Percentiles rank a stretch among this genome's conserved stretches.
Evolutionary conservation across 495 filamentous ascomycete species (phyloP).

Genomic region (Penicillium desertorum): DNA sequence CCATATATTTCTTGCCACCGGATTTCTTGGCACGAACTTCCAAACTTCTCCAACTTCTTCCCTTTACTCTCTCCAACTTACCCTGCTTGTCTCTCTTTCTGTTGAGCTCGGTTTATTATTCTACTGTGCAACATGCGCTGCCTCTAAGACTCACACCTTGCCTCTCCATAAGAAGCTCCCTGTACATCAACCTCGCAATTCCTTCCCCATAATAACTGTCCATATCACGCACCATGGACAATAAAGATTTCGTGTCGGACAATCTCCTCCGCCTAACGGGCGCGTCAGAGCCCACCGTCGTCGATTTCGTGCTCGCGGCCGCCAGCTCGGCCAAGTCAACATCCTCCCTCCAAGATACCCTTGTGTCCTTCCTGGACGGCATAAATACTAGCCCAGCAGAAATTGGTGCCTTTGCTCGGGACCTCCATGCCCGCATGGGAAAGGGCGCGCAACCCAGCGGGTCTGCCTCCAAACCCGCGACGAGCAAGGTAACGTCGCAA

Average conservation of each 20-base stretch:
- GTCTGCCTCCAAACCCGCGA: slow-evolving; percentile 8
- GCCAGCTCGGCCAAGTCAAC: slow-evolving; percentile 55
- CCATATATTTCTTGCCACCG: slow-evolving; percentile 16
- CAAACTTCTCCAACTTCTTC: not conserved
- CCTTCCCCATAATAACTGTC: not conserved
- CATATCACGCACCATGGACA: slow-evolving; percentile 35
- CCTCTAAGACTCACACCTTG: slow-evolving; percentile 1
- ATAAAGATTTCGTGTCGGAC: slow-evolving; percentile 48
- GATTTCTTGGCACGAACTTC: slow-evolving; percentile 20
- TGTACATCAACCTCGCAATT: not conserved
- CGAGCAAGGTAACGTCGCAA: slow-evolving; percentile 31
- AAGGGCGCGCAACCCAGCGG: slow-evolving; percentile 22
- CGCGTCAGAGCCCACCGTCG: slow-evolving; percentile 58
- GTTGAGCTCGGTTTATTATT: not conserved
- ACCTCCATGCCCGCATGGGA: slow-evolving; percentile 51
- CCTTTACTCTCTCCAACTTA: not conserved
- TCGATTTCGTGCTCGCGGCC: slow-evolving; percentile 64
- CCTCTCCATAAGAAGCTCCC: not conserved
- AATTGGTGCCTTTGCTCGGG: slow-evolving; percentile 51
- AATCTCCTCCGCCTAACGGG: slow-evolving; percentile 54
- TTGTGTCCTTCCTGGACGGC: slow-evolving; percentile 55
- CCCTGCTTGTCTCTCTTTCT: not conserved
- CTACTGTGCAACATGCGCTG: slow-evolving; percentile 4
- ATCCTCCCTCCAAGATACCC: slow-evolving; percentile 53
- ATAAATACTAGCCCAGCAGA: slow-evolving; percentile 36